A percentile compares a stretch with the other conserved stretches of the same genome.
Conservation (phyloP, 495 filamentous ascomycete species). For the Trypethelium eluteriae region DNA sequence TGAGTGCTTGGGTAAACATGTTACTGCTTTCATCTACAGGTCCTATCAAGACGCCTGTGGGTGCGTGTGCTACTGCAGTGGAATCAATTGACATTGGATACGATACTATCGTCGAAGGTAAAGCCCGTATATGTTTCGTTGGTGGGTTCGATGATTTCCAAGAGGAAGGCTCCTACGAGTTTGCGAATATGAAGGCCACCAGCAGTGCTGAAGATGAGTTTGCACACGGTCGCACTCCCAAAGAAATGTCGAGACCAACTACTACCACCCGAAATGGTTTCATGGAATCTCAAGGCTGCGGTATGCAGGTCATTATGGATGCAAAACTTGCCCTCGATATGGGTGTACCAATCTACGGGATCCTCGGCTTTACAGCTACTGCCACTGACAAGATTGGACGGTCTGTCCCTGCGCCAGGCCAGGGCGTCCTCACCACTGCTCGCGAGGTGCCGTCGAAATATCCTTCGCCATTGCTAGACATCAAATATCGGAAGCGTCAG, state of each 20-base stretch:
- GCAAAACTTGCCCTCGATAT: conserved; percentile 93
- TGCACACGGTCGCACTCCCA: conserved; percentile 86
- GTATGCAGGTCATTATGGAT: conserved; percentile 98
- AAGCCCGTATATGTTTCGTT: conserved; percentile 92
- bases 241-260: conserved; percentile 95
- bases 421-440: conserved; percentile 96
- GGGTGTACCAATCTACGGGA: conserved; percentile 95
- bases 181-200: conserved; percentile 99
- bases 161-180: conserved; percentile 98
- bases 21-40: conserved; percentile 91
- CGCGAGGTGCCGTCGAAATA: conserved; percentile 85
- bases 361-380: conserved; percentile 90
- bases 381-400: conserved; percentile 98
- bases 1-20: conserved; percentile 99
- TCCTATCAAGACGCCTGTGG: conserved; percentile 96
- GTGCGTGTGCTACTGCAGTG: conserved; percentile 93
- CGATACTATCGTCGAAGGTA: conserved; percentile 95
- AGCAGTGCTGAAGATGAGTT: conserved; percentile 95
- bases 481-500: conserved; percentile 92
- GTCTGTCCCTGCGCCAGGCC: conserved; percentile 89
- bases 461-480: conserved; percentile 88
- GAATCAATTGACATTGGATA: conserved; percentile 97
- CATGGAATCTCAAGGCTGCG: conserved; percentile 98
- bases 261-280: conserved; percentile 96
- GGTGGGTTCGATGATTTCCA: conserved; percentile 99